Evolutionary conservation across 495 filamentous ascomycete species (phyloP).

Genomic region (Durotheca rogersii): DNA sequence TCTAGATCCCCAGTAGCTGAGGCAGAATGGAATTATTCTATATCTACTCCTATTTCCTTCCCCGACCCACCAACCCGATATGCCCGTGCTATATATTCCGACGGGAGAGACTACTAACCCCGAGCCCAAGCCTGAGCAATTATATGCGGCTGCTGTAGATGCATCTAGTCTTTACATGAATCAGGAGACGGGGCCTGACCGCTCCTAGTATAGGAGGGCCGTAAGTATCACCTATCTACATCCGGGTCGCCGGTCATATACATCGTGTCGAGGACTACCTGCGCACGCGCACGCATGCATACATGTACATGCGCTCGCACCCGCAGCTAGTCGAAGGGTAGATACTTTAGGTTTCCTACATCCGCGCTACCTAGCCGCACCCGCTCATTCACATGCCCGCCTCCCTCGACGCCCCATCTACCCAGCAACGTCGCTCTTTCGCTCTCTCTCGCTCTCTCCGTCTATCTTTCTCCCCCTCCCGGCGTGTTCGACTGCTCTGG

Average conservation of each 20-base stretch:
- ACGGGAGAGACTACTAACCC: neutral
- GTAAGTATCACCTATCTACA: too few species aligned
- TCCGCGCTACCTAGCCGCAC: conserved; percentile 13
- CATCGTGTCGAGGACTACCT: too few species aligned
- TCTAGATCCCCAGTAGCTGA: neutral
- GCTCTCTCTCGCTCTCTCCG: neutral
- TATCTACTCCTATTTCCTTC: conserved; percentile 14
- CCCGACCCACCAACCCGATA: too few species aligned
- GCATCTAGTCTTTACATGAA: too few species aligned
- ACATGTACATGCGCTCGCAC: too few species aligned
- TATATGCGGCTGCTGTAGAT: too few species aligned
- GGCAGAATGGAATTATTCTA: conserved; percentile 21
- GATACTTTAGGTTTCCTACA: conserved; percentile 34
- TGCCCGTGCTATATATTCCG: neutral
- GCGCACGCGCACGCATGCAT: too few species aligned
- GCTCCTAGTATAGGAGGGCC: too few species aligned
- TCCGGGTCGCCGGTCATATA: too few species aligned
- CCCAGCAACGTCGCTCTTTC: neutral
- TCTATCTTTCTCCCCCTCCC: neutral
- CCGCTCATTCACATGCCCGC: neutral
- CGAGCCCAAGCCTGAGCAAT: too few species aligned
- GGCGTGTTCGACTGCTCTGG: neutral
- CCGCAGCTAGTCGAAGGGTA: conserved; percentile 1
- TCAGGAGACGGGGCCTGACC: too few species aligned
- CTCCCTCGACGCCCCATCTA: conserved; percentile 2